Evolutionary conservation across 2,329 filamentous ascomycete species (phyloP).

Genomic region (Alternaria atra): DNA sequence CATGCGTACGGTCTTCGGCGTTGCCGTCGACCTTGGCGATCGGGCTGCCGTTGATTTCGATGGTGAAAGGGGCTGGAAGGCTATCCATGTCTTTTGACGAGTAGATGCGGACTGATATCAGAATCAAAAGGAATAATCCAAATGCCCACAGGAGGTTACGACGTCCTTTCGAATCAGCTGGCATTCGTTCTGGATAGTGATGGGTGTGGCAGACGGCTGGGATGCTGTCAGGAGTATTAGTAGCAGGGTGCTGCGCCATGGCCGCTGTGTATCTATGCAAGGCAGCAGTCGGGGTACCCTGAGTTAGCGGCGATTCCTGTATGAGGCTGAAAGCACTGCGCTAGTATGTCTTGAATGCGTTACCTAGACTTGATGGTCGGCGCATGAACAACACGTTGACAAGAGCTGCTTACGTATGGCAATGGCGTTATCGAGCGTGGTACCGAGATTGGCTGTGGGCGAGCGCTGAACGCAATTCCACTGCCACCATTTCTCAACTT

Average conservation of each 20-base stretch:
- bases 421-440: slow-evolving; percentile 2
- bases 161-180: slow-evolving; percentile 3
- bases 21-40: slow-evolving; percentile 22
- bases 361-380: neutral
- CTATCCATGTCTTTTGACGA: slow-evolving; percentile 24
- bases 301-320: neutral
- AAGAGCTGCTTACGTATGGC: slow-evolving; percentile 3
- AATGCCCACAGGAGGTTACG: slow-evolving; percentile 17
- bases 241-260: slow-evolving; percentile 2
- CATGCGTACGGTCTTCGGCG: slow-evolving; percentile 26
- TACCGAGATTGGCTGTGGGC: neutral
- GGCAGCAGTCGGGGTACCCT: neutral
- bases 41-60: slow-evolving; percentile 31
- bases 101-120: slow-evolving; percentile 7
- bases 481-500: neutral
- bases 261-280: neutral
- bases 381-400: neutral
- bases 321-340: neutral
- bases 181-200: slow-evolving; percentile 10
- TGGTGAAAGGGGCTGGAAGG: slow-evolving; percentile 29
- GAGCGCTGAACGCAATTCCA: neutral
- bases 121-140: slow-evolving; percentile 10
- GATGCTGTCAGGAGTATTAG: slow-evolving; percentile 4
- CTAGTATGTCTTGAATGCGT: neutral
- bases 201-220: slow-evolving; percentile 5